Evolutionary conservation across 208 protist genomes (phyloP).

Genomic region (Lotmaria passim): DNA sequence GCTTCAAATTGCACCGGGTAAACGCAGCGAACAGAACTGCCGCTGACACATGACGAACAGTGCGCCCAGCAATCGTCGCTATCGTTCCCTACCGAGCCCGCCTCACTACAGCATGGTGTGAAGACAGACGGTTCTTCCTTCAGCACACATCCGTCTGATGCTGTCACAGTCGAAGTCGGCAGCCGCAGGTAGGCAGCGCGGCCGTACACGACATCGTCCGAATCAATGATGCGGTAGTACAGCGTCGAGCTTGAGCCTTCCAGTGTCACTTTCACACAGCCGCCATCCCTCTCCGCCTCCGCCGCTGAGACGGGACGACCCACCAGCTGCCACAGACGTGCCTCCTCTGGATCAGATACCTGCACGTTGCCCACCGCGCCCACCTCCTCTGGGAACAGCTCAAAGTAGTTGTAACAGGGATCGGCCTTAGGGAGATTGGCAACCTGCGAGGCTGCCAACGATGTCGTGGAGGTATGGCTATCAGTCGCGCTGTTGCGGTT

Average conservation of each 20-base stretch:
- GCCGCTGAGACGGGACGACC: background rate
- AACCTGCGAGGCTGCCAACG: background rate
- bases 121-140: slow-evolving; percentile 3
- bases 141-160: background rate
- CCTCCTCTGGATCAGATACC: background rate
- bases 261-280: slow-evolving; percentile 11
- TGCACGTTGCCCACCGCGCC: slow-evolving; percentile 9
- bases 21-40: background rate
- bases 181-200: slow-evolving; percentile 2
- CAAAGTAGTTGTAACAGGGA: slow-evolving; percentile 16
- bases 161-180: background rate
- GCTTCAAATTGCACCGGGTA: background rate
- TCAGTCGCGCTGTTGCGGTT: background rate
- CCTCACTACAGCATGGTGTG: background rate
- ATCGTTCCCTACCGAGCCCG: background rate
- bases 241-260: background rate
- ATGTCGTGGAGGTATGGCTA: too few relatives aligned
- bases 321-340: slow-evolving; percentile 5
- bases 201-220: slow-evolving; percentile 18
- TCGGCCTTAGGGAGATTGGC: background rate
- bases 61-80: background rate
- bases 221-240: slow-evolving; percentile 11
- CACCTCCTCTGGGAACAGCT: slow-evolving; percentile 3
- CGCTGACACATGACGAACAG: slow-evolving; percentile 3
- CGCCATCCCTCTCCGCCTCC: background rate